phyloP scores from a whole-genome alignment of 768 basidiomycete species.

The Pleurotus cornucopiae region DNA sequence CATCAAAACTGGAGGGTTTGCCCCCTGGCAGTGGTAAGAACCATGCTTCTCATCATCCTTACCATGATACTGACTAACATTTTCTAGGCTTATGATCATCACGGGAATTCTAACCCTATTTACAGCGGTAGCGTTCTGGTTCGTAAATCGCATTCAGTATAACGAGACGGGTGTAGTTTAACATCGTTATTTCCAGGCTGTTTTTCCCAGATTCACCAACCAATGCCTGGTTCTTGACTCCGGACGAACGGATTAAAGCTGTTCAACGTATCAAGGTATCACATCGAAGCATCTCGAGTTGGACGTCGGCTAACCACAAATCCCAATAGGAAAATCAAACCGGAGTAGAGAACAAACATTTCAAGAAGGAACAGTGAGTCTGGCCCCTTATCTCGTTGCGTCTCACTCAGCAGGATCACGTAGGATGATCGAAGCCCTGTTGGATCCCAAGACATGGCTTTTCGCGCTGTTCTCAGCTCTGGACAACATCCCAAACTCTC shows the following conservation, averaged over 20 bases:
- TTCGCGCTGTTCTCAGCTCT: conserved; percentile 66
- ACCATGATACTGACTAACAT: not conserved
- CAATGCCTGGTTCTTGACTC: conserved; percentile 55
- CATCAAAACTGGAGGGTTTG: conserved; percentile 49
- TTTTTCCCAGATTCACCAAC: conserved; percentile 61
- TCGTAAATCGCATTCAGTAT: conserved; percentile 8
- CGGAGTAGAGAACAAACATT: conserved; percentile 77
- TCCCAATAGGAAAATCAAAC: conserved; percentile 62
- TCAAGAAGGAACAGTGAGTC: conserved; percentile 75
- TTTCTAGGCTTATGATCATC: conserved; percentile 61
- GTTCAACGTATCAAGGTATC: conserved; percentile 53
- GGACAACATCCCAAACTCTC: conserved; percentile 60
- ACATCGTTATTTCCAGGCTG: conserved; percentile 31
- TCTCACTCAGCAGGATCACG: not conserved
- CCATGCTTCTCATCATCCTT: not conserved
- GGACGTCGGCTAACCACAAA: too few species aligned
- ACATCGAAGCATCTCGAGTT: too few species aligned
- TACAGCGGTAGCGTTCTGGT: conserved; percentile 55
- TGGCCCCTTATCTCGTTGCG: not conserved
- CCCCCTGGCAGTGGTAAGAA: conserved; percentile 71
- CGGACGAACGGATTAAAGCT: conserved; percentile 43
- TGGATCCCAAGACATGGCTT: conserved; percentile 72
- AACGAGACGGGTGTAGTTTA: not conserved
- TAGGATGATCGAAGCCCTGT: conserved; percentile 66
- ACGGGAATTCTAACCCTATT: conserved; percentile 57